Percentiles rank a stretch among this genome's conserved stretches.
Evolutionary conservation across 768 basidiomycete genomes (phyloP).

Genomic region (Tremella mesenterica): DNA sequence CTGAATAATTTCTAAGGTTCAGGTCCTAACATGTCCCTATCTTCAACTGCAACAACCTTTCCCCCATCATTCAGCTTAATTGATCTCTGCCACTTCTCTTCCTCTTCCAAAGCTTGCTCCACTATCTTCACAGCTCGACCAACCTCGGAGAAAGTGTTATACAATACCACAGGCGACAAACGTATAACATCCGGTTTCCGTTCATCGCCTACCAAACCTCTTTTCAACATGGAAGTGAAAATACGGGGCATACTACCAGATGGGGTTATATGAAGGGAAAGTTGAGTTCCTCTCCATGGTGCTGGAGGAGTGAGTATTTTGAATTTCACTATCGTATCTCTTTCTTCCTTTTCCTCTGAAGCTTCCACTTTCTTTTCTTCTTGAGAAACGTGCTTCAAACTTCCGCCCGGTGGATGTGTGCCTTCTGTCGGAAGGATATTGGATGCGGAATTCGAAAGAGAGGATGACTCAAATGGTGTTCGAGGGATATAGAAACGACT

Average conservation of each 20-base stretch:
- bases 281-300: constrained; percentile 68
- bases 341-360: constrained; percentile 25
- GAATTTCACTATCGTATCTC: constrained; percentile 52
- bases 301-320: constrained; percentile 84
- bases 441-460: neutral
- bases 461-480: constrained; percentile 12
- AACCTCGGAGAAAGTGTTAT: constrained; percentile 73
- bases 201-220: constrained; percentile 86
- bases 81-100: constrained; percentile 17
- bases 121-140: constrained; percentile 59
- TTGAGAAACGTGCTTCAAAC: constrained; percentile 27
- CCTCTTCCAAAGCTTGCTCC: constrained; percentile 48
- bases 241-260: constrained; percentile 61
- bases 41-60: too few species aligned
- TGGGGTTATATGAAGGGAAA: constrained; percentile 60
- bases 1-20: too few species aligned
- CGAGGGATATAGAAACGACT: constrained; percentile 58
- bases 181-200: constrained; percentile 86
- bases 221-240: constrained; percentile 53
- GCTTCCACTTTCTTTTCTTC: too few species aligned
- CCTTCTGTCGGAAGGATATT: neutral
- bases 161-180: constrained; percentile 74
- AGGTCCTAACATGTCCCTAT: too few species aligned
- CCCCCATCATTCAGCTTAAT: too few species aligned
- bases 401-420: neutral